phyloP scores from a whole-genome alignment of 2,329 filamentous ascomycete species.

The Fusarium robinianum region DNA sequence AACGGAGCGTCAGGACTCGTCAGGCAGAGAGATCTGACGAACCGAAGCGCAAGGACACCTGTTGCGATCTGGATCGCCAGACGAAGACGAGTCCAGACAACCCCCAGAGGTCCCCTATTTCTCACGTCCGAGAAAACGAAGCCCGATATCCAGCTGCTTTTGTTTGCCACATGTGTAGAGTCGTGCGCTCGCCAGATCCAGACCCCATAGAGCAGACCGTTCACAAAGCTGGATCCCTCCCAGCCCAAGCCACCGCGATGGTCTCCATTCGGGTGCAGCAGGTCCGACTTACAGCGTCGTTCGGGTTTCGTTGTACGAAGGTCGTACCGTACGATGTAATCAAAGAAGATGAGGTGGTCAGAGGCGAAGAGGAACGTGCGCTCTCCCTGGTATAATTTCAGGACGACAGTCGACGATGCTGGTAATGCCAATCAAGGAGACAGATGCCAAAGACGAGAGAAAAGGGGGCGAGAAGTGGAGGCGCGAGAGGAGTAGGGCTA shows the following conservation, averaged over 20 bases:
- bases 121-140: too few relatives aligned
- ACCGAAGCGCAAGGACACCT: constrained; percentile 16
- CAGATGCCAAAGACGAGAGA: constrained; percentile 11
- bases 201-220: too few relatives aligned
- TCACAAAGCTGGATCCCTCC: constrained; percentile 12
- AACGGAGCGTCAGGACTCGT: constrained; percentile 27
- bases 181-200: constrained; percentile 4
- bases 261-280: constrained; percentile 31
- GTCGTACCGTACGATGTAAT: constrained; percentile 39
- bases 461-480: constrained; percentile 12
- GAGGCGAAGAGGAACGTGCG: constrained; percentile 37
- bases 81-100: constrained; percentile 1
- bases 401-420: constrained; percentile 26
- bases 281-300: constrained; percentile 32
- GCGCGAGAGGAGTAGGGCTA: constrained; percentile 9
- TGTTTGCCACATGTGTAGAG: constrained; percentile 29
- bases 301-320: constrained; percentile 33
- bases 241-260: constrained; percentile 22
- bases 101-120: neutral
- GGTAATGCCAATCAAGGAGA: constrained; percentile 17
- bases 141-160: too few relatives aligned
- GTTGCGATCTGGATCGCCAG: constrained; percentile 12
- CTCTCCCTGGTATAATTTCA: constrained; percentile 28
- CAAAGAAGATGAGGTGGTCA: constrained; percentile 34
- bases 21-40: constrained; percentile 28